phyloP scores from a whole-genome alignment of 1,284 basidiomycete genomes.

The Peniophora sp. region DNA sequence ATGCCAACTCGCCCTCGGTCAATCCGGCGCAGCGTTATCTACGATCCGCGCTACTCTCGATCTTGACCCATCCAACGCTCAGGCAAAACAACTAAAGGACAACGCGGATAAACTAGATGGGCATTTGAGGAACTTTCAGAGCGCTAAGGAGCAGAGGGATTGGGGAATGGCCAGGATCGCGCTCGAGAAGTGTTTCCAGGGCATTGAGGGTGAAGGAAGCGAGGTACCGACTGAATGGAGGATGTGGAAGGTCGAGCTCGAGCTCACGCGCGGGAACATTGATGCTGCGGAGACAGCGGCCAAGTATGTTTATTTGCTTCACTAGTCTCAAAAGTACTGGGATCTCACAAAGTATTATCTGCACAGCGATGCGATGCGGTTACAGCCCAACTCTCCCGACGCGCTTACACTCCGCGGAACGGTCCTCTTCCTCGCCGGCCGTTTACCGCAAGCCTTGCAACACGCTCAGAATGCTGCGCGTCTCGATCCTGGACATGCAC shows the following conservation, averaged over 20 bases:
- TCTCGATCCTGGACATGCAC: slow-evolving; percentile 71
- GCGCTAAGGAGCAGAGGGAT: slow-evolving; percentile 50
- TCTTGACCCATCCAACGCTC: slow-evolving; percentile 47
- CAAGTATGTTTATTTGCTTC: slow-evolving; percentile 42
- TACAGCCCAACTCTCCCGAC: slow-evolving; percentile 71
- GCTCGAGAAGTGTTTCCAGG: slow-evolving; percentile 63
- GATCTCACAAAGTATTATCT: too few relatives aligned
- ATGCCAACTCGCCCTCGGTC: slow-evolving; percentile 74
- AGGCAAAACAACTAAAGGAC: slow-evolving; percentile 50
- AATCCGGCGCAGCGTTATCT: slow-evolving; percentile 54
- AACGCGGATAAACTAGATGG: slow-evolving; percentile 54
- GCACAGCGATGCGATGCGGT: slow-evolving; percentile 64
- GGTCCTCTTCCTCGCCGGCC: slow-evolving; percentile 70
- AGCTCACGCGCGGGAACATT: slow-evolving; percentile 62
- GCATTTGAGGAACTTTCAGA: slow-evolving; percentile 58
- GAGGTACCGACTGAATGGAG: slow-evolving; percentile 74
- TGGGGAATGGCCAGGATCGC: slow-evolving; percentile 66
- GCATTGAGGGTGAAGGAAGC: slow-evolving; percentile 65
- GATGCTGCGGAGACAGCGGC: slow-evolving; percentile 66
- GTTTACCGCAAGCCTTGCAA: slow-evolving; percentile 63
- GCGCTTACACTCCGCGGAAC: slow-evolving; percentile 75
- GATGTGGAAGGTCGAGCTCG: slow-evolving; percentile 70
- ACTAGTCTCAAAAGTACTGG: neutral
- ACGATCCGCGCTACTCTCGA: slow-evolving; percentile 50
- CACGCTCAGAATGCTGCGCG: slow-evolving; percentile 72